phyloP scores from a whole-genome alignment of 768 basidiomycete species.

The Leccinum barrowsii region DNA sequence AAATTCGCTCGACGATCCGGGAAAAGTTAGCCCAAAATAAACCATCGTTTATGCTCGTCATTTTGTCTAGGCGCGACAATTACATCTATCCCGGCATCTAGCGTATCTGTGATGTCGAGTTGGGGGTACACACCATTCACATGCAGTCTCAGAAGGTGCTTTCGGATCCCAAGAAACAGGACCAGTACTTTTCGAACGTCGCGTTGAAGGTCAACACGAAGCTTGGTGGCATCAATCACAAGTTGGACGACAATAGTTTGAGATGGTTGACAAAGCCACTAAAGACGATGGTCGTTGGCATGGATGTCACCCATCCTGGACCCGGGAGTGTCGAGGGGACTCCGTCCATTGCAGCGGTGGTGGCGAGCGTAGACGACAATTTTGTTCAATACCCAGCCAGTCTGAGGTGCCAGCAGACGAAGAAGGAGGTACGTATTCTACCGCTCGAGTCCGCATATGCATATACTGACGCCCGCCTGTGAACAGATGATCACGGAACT shows the following conservation, averaged over 20 bases:
- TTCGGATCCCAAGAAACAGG: slow-evolving; percentile 51
- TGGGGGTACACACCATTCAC: slow-evolving; percentile 74
- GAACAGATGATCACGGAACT: slow-evolving; percentile 73
- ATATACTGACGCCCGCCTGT: background rate
- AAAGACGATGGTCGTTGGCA: slow-evolving; percentile 80
- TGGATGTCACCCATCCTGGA: slow-evolving; percentile 81
- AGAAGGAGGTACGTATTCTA: slow-evolving; percentile 21
- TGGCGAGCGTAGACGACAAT: slow-evolving; percentile 64
- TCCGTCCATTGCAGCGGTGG: slow-evolving; percentile 81
- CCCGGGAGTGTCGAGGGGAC: slow-evolving; percentile 65
- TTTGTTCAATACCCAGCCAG: slow-evolving; percentile 81
- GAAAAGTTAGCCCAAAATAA: slow-evolving; percentile 18
- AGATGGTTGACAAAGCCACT: slow-evolving; percentile 56
- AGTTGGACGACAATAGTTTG: slow-evolving; percentile 56
- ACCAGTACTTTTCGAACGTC: slow-evolving; percentile 81
- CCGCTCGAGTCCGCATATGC: background rate
- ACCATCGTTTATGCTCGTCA: slow-evolving; percentile 66
- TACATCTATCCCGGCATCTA: slow-evolving; percentile 81
- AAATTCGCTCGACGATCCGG: slow-evolving; percentile 42
- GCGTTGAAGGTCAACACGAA: slow-evolving; percentile 82
- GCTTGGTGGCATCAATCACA: slow-evolving; percentile 79
- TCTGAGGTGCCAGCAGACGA: slow-evolving; percentile 55
- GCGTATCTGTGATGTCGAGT: slow-evolving; percentile 65
- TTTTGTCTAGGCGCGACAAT: slow-evolving; percentile 66
- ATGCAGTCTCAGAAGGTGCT: slow-evolving; percentile 65